Conservation (phyloP, 805 yeast genomes). For the Candida glaebosa region DNA sequence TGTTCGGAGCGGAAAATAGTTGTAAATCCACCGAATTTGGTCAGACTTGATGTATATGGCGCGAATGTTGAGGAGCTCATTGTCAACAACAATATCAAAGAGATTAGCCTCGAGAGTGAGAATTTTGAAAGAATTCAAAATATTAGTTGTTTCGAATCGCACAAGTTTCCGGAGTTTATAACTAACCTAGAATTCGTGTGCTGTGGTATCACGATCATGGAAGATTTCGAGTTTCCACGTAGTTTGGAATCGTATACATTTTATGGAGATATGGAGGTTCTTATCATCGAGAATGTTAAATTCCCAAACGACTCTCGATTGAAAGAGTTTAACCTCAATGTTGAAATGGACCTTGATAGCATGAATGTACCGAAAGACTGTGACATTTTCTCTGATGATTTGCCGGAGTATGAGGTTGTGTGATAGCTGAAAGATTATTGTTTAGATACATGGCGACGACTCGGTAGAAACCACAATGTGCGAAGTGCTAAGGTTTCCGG, state of each 20-base stretch:
- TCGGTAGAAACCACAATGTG: too few species aligned
- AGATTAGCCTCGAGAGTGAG: not conserved
- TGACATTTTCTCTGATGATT: not conserved
- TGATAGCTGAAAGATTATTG: too few species aligned
- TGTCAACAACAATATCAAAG: not conserved
- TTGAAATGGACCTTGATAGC: not conserved
- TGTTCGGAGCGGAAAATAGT: not conserved
- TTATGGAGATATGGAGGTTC: not conserved
- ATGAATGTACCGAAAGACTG: not conserved
- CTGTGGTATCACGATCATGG: not conserved
- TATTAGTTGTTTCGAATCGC: not conserved
- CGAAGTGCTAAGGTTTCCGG: too few species aligned
- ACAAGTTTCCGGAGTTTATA: not conserved
- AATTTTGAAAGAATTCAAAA: not conserved
- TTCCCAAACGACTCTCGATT: not conserved
- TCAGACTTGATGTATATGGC: not conserved
- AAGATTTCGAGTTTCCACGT: not conserved
- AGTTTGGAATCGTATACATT: not conserved
- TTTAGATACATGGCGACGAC: too few species aligned
- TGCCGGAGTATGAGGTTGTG: too few species aligned
- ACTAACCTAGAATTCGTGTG: not conserved
- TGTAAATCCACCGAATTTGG: constrained; percentile 1
- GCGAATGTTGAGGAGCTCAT: not conserved
- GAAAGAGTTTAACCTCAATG: not conserved
- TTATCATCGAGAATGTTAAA: not conserved